Evolutionary conservation across 768 basidiomycete species (phyloP).

Genomic region (Auricularia heimuer): DNA sequence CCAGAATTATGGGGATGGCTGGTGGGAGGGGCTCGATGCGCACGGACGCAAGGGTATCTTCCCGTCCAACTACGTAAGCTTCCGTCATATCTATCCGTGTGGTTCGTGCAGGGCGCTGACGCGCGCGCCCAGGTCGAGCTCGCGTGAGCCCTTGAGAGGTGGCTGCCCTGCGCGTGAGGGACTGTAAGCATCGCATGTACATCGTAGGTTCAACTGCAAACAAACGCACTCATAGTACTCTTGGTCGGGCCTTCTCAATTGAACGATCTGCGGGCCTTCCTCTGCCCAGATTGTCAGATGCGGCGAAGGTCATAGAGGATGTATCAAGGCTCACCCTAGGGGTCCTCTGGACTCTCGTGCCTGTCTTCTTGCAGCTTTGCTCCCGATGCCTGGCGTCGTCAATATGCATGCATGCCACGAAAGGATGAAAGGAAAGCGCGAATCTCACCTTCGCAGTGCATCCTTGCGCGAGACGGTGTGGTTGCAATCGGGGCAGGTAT

Average conservation of each 20-base stretch:
- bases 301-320: too few relatives aligned
- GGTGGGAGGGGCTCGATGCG: conserved; percentile 76
- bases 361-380: background rate
- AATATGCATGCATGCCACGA: background rate
- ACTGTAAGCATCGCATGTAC: background rate
- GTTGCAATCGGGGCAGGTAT: background rate
- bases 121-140: conserved; percentile 36
- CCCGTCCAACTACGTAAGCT: conserved; percentile 79
- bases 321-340: background rate
- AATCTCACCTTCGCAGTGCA: background rate
- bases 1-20: conserved; percentile 62
- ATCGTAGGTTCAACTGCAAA: too few relatives aligned
- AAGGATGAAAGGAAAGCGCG: background rate
- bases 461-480: background rate
- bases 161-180: background rate
- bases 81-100: conserved; percentile 2
- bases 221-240: too few relatives aligned
- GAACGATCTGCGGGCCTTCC: too few relatives aligned
- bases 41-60: conserved; percentile 68
- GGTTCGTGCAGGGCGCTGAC: conserved; percentile 6
- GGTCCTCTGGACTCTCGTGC: background rate
- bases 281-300: too few relatives aligned
- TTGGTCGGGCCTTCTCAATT: too few relatives aligned
- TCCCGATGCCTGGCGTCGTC: background rate
- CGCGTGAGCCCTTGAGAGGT: conserved; percentile 20